Conservation (phyloP, 306 rosid species). For the Casuarina glauca region DNA sequence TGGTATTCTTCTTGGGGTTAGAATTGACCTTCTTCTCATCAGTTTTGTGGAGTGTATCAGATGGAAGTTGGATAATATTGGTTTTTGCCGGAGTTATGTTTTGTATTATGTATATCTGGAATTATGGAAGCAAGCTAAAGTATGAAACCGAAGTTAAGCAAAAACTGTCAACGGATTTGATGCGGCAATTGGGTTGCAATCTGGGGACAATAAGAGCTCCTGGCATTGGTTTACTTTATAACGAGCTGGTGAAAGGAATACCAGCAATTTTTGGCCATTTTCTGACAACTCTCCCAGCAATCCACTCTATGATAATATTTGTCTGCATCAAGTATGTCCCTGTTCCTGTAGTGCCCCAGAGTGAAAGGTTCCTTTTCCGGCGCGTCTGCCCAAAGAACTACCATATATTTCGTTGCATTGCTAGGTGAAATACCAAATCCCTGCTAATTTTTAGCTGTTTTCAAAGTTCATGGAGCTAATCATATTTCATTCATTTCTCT, state of each 20-base stretch:
- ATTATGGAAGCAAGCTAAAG: constrained; percentile 94
- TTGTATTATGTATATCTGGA: constrained; percentile 85
- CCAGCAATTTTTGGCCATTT: constrained; percentile 96
- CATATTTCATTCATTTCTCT: background rate
- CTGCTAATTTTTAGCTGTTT: background rate
- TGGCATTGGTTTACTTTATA: constrained; percentile 90
- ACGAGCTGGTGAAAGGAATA: constrained; percentile 94
- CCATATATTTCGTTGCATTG: constrained; percentile 94
- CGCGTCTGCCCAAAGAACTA: constrained; percentile 89
- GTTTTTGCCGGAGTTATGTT: constrained; percentile 78
- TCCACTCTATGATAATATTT: constrained; percentile 87
- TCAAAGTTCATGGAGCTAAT: background rate
- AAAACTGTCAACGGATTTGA: constrained; percentile 79
- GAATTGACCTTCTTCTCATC: constrained; percentile 93
- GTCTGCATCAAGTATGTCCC: constrained; percentile 94
- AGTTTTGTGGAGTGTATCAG: constrained; percentile 75
- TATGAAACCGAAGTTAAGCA: constrained; percentile 96
- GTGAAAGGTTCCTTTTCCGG: constrained; percentile 97
- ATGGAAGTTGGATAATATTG: constrained; percentile 97
- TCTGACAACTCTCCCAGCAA: constrained; percentile 67
- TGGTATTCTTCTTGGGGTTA: constrained; percentile 72
- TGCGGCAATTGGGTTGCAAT: constrained; percentile 83
- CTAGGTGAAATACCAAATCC: constrained; percentile 45
- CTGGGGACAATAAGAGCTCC: constrained; percentile 97
- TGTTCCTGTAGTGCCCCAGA: constrained; percentile 86